phyloP scores from a whole-genome alignment of 257 asterid species.

The Echites panduratus region DNA sequence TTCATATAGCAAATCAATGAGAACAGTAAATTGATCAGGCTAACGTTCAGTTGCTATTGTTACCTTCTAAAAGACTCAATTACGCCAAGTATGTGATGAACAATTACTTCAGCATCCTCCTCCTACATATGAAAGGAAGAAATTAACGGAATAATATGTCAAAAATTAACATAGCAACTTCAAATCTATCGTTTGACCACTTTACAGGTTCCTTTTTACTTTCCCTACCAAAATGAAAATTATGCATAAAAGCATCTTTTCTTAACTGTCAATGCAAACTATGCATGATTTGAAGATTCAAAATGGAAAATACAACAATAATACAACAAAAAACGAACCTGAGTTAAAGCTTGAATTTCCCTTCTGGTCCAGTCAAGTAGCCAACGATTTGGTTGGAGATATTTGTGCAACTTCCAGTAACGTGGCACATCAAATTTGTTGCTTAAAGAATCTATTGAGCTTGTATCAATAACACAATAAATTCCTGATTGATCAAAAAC shows the following conservation, averaged over 20 bases:
- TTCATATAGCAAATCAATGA: background rate
- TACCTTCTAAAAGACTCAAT: constrained; percentile 66
- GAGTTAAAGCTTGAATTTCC: constrained; percentile 69
- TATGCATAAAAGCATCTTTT: background rate
- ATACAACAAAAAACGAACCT: constrained; percentile 36
- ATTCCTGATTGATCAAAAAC: constrained; percentile 2
- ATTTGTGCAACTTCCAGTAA: constrained; percentile 64
- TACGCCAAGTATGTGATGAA: constrained; percentile 65
- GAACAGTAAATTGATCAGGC: background rate
- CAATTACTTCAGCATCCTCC: constrained; percentile 65
- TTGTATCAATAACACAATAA: background rate
- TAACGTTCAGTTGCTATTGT: background rate
- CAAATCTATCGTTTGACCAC: background rate
- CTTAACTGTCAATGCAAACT: background rate
- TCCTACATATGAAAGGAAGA: constrained; percentile 38
- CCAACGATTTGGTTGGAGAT: constrained; percentile 47
- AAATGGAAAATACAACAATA: background rate
- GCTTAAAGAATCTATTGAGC: constrained; percentile 38
- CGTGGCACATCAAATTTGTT: constrained; percentile 37
- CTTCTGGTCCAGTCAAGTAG: constrained; percentile 64
- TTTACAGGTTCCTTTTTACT: constrained; percentile 1
- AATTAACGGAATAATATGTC: background rate
- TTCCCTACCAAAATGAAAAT: background rate
- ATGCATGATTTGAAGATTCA: background rate
- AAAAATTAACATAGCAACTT: background rate